Evolutionary conservation across 176 grass and related monocot species (phyloP), one percentile per base, ranked within the genome.

Genomic region (Chloris gayana): DNA sequence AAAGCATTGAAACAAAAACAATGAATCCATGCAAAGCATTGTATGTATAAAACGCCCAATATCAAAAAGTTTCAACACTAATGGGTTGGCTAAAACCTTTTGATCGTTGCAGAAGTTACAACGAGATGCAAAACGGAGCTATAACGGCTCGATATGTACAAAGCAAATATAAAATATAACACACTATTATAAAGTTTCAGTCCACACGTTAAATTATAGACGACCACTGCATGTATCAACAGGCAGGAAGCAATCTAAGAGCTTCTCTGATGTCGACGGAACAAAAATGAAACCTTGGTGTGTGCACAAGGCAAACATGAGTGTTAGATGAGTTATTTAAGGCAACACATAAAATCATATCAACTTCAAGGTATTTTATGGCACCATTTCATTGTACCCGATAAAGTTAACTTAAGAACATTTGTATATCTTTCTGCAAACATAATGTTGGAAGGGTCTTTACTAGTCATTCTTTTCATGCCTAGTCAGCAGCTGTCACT

Each of bases 81-180:
- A 74, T 53, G 46, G 19, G 80, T 18, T 46, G 65, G 78, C 14
- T 26, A 79, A 61, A 83, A 61, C 60, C 80, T 59, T 59, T 73
- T 7, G 26, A 79, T 7, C 41, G 33, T 62, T 21, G 61, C 44
- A 29, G 6, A 34, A 65, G 75, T 27, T 49, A 21, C 77, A 17
- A n/a, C 37, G 73, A 70, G 32, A 68, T 29, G 66, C 6, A 38
- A 67, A 67, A 38, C n/a, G n/a, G n/a, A n/a, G 25, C 22, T 73
- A 78, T 10, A 0, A 38, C 72, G 38, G 68, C 61, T 45, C 9
- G 65, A 6, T 30, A 73, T 24, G 59, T 68, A 39, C 32, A 27
- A 62, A 46, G 17, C 4, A 17, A 49, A n/a, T 65, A 6, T 58
- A 47, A 44, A 67, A 74, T 69, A 58, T 14, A 67, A 30, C 54